Base-by-base conservation (phyloP, 805 yeast genomes). In the Nakazawaea siamensis region DNA sequence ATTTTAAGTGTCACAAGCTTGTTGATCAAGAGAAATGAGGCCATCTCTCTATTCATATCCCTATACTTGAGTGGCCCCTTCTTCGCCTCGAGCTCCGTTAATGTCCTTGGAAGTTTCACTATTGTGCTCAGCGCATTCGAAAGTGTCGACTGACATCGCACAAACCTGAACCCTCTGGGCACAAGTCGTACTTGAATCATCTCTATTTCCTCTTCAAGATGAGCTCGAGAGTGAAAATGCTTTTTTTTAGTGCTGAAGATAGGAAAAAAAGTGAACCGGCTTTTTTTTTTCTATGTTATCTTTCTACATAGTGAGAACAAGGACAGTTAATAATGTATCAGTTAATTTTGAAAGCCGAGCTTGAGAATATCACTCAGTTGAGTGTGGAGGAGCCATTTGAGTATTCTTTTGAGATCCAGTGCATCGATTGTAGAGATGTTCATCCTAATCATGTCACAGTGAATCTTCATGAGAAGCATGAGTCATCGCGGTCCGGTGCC, bases 321-420 rank as follows among this genome's bases (percentile, higher is more conserved):
- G 11, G 10, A 28, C 6, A n/a, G n/a, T n/a, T n/a, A 6, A 52
- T 52, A 57, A 54, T 46, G 7, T 42, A 44, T 14, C 45, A 43
- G 29, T 46, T 64, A 17, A 50, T 45, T n/a, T 37, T 64, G 6
- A 48, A 49, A 6, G 69, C 68, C 4, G 57, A 52, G 12, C 39
- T 65, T 9, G 50, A 44, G 31, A 60, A 60, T 12, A 56, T 65
- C 21, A 55, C 63, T 1, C 51, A 50, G 14, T 41, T 51, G 8
- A 58, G 58, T 30, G 81, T 90, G 3, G 55, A 64, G 3, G 95
- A 90, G 49, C 90, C 92, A 1, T 86, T 76, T 47, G 86, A 80
- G 44, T 90, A 80, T 56, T 68, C 80, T 1, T 85, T 90, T 58
- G 68, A 64, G 38, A 66, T 87, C 12, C 70, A 70, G 46, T 90